Evolutionary conservation across 2,329 filamentous ascomycete species (phyloP), one percentile per base, ranked within the genome.

Genomic region (Mycosphaerella arachidis): DNA sequence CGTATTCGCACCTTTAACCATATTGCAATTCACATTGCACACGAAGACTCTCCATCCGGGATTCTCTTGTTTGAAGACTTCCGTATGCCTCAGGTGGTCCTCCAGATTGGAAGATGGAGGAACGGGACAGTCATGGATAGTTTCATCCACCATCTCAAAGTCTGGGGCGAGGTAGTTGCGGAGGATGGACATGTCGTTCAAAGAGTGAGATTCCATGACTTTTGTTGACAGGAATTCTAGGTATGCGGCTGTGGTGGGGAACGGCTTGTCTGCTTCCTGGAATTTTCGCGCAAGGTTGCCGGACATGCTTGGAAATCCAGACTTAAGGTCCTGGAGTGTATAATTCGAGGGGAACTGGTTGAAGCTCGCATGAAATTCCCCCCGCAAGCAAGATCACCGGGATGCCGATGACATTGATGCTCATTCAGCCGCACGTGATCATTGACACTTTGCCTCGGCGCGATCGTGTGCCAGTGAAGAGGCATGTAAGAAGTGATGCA

Each of bases 131-230:
- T 63, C 55, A 20, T 62, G 60, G 5, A 57, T 53, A 7, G 55
- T 56, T 13, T 43, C 53, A 20, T 61, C 51, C 18, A 63, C 51
- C 53, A 60, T 61, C 45, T 61, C 61, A 43, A 61, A 63, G 43
- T 59, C 62, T 24, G 46, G 46, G 13, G 4, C 29, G 24, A 50
- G 20, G 46, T 50, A 50, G 6, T 24, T 3, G 24, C 29, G 24
- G 24, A 50, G 20, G 20, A 50, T 30, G 20, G 46, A 50, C 46
- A 50, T 50, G 46, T 50, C 46, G 8, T 9, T 24, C 20, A 50
- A 29, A 20, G 46, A 10, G 46, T 29, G 20, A 20, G 12, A 12
- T 30, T 50, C 46, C 46, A 50, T 50, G 8, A 50, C 46, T 30
- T 27, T 50, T 18, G 46, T 50, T 6, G 46, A 50, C 9, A 50